A percentile compares a stretch with the other conserved stretches of the same genome.
phyloP scores from a whole-genome alignment of 2,329 filamentous ascomycete species.

The Leptosphaerulina australis region DNA sequence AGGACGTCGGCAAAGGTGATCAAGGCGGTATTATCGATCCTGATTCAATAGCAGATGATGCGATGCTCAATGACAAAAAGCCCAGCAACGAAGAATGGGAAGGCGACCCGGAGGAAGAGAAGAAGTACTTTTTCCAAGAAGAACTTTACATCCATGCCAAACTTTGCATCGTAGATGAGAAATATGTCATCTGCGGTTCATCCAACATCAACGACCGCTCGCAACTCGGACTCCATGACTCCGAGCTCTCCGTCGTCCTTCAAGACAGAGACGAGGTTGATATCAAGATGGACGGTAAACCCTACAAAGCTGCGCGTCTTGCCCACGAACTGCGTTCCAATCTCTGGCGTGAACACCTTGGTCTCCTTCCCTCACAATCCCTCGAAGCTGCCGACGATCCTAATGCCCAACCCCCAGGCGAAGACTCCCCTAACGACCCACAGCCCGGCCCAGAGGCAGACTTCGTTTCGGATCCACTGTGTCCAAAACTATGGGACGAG shows the following conservation, averaged over 20 bases:
- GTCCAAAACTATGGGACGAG: conserved; percentile 63
- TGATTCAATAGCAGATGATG: conserved; percentile 74
- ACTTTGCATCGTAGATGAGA: conserved; percentile 86
- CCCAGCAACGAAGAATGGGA: conserved; percentile 77
- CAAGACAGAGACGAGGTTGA: conserved; percentile 76
- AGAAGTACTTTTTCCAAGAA: conserved; percentile 90
- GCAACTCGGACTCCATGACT: conserved; percentile 87
- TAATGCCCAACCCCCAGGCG: conserved; percentile 77
- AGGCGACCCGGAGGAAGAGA: conserved; percentile 73
- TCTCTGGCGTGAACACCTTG: conserved; percentile 90
- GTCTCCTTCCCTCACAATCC: conserved; percentile 75
- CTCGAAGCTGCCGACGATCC: conserved; percentile 68
- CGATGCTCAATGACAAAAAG: conserved; percentile 74
- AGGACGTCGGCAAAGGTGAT: conserved; percentile 48
- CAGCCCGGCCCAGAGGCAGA: conserved; percentile 71
- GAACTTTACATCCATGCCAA: conserved; percentile 96
- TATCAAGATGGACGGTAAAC: conserved; percentile 77
- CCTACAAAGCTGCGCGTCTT: conserved; percentile 79
- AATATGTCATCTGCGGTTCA: conserved; percentile 80
- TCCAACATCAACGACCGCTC: conserved; percentile 92
- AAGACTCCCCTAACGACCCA: conserved; percentile 72
- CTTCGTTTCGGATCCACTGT: conserved; percentile 65
- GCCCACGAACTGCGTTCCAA: conserved; percentile 80
- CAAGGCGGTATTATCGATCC: conserved; percentile 58
- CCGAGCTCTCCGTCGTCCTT: conserved; percentile 87